phyloP scores from a whole-genome alignment of 495 filamentous ascomycete species.

The Astrothelium subdiscretum region DNA sequence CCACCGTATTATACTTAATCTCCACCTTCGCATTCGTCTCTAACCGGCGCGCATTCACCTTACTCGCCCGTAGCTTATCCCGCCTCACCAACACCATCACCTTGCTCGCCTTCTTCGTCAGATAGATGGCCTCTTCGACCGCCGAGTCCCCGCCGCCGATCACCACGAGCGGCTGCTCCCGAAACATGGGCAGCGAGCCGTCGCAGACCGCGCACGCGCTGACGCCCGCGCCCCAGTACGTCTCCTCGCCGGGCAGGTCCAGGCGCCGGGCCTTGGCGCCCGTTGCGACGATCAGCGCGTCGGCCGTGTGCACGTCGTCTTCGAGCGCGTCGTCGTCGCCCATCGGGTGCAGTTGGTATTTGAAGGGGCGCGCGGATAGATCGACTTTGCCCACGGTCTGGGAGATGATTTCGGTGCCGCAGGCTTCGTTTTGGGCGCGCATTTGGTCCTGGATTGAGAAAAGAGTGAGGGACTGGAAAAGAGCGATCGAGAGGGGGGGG shows the following conservation, averaged over 20 bases:
- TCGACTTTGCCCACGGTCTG: constrained; percentile 90
- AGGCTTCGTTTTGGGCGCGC: constrained; percentile 80
- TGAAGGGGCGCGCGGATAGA: constrained; percentile 74
- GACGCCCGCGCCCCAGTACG: constrained; percentile 94
- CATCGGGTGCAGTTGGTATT: constrained; percentile 72
- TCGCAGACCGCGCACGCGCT: constrained; percentile 96
- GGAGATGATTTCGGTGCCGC: constrained; percentile 81
- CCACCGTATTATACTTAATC: constrained; percentile 73
- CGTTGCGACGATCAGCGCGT: constrained; percentile 87
- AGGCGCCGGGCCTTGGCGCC: constrained; percentile 82
- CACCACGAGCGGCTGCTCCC: constrained; percentile 86
- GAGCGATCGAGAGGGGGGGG: constrained; percentile 5
- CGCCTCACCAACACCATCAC: constrained; percentile 87
- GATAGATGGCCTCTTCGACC: constrained; percentile 92
- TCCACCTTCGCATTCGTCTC: constrained; percentile 75
- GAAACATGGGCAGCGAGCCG: constrained; percentile 93
- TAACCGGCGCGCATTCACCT: constrained; percentile 83
- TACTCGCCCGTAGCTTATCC: constrained; percentile 74
- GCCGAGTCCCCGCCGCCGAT: constrained; percentile 96
- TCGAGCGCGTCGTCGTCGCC: constrained; percentile 44
- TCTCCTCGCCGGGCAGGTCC: constrained; percentile 76
- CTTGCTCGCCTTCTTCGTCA: constrained; percentile 92
- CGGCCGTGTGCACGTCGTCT: constrained; percentile 61
- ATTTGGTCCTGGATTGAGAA: constrained; percentile 56
- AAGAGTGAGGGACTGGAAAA: neutral